phyloP scores from a whole-genome alignment of 2,329 filamentous ascomycete genomes.

The Annulohypoxylon truncatum region DNA sequence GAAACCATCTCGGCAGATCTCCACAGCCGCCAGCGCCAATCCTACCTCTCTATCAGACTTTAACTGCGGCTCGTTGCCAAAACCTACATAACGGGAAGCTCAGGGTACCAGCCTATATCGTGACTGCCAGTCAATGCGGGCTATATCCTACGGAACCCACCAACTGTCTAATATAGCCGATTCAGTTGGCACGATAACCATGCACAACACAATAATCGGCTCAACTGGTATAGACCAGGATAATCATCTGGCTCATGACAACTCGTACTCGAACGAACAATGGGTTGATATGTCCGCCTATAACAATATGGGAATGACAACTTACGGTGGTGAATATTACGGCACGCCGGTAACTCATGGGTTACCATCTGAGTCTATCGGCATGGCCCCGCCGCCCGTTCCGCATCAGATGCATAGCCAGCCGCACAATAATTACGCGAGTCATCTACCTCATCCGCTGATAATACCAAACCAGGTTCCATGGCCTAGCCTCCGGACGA shows the following conservation, averaged over 20 bases:
- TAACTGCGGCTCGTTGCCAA: slow-evolving; percentile 39
- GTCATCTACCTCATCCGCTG: slow-evolving; percentile 72
- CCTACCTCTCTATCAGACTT: slow-evolving; percentile 40
- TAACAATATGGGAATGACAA: slow-evolving; percentile 75
- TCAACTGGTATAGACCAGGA: slow-evolving; percentile 61
- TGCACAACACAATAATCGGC: slow-evolving; percentile 61
- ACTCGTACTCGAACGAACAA: slow-evolving; percentile 58
- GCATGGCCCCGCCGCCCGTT: slow-evolving; percentile 69
- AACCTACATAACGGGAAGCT: slow-evolving; percentile 39
- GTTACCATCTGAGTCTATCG: slow-evolving; percentile 62
- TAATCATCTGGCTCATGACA: slow-evolving; percentile 58
- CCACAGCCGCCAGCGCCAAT: slow-evolving; percentile 47
- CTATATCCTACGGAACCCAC: slow-evolving; percentile 37
- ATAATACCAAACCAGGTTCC: slow-evolving; percentile 69
- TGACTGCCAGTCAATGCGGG: slow-evolving; percentile 44
- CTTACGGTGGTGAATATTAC: slow-evolving; percentile 75
- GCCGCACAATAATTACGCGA: slow-evolving; percentile 54
- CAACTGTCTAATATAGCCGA: slow-evolving; percentile 41
- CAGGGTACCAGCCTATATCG: slow-evolving; percentile 39
- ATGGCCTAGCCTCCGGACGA: slow-evolving; percentile 87
- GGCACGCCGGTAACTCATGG: slow-evolving; percentile 61
- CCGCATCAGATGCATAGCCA: slow-evolving; percentile 69
- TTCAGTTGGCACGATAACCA: slow-evolving; percentile 46
- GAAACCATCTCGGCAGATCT: slow-evolving; percentile 50
- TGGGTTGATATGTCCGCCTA: slow-evolving; percentile 72